Percentiles rank a stretch among this genome's conserved stretches.
Conservation (phyloP, 139 green algal species). For the Zygnema circumcarinatum region DNA sequence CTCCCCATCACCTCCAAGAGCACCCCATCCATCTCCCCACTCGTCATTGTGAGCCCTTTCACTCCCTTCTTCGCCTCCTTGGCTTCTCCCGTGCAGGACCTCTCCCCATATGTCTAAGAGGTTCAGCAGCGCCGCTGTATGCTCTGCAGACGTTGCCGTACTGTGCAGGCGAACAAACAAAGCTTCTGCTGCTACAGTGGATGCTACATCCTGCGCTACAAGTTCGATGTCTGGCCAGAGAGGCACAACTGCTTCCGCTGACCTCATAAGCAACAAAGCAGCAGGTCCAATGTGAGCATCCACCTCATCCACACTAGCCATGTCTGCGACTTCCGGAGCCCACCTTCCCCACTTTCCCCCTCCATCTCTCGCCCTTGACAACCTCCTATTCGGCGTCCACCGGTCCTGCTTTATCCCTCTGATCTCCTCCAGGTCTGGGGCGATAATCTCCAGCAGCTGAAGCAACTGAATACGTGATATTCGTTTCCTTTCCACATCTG, state of each 20-base stretch:
- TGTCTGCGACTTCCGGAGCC: background rate
- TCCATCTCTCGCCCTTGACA: background rate
- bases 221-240: conserved; percentile 19
- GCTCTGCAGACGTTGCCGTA: background rate
- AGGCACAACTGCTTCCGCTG: conserved; percentile 3
- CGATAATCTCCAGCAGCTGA: conserved; percentile 7
- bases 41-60: background rate
- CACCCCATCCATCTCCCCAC: background rate
- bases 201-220: conserved; percentile 6
- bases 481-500: background rate
- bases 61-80: background rate
- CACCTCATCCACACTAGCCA: background rate
- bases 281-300: background rate
- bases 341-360: conserved; percentile 18
- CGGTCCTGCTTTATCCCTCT: background rate
- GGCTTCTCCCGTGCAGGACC: background rate
- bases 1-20: background rate
- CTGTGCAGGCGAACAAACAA: conserved; percentile 19
- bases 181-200: background rate
- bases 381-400: background rate
- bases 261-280: conserved; percentile 22
- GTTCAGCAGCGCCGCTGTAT: background rate
- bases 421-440: background rate
- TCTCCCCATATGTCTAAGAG: conserved; percentile 28
- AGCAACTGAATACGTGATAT: background rate